Evolutionary conservation across 805 yeast genomes (phyloP).

Genomic region (Myxozyma nipponensis): DNA sequence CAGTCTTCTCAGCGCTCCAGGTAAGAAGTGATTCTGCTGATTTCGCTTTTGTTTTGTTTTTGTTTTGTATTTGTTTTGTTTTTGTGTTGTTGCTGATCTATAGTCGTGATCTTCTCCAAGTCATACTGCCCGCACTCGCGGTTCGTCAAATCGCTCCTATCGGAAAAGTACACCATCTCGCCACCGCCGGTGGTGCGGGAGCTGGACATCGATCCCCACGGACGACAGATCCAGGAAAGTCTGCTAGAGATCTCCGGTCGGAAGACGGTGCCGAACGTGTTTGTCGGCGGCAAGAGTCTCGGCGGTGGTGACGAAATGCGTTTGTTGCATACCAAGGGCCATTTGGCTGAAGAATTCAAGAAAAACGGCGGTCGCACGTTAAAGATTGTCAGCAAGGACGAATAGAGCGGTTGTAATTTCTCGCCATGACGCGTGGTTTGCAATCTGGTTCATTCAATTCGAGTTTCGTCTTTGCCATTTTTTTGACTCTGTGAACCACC

Average conservation of each 20-base stretch:
- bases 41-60: not conserved
- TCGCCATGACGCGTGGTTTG: not conserved
- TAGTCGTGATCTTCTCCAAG: constrained; percentile 48
- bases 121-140: constrained; percentile 65
- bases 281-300: constrained; percentile 66
- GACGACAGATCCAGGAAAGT: constrained; percentile 68
- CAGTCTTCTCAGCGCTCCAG: constrained; percentile 15
- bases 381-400: not conserved
- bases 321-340: constrained; percentile 54
- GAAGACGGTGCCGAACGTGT: constrained; percentile 83
- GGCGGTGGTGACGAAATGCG: constrained; percentile 89
- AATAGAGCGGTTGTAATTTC: not conserved
- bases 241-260: constrained; percentile 69
- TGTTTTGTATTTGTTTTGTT: not conserved
- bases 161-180: constrained; percentile 58
- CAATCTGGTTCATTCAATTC: not conserved
- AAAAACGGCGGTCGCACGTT: constrained; percentile 10
- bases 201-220: constrained; percentile 74
- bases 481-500: constrained; percentile 27
- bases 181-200: constrained; percentile 78
- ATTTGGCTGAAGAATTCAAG: constrained; percentile 37
- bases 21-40: constrained; percentile 9
- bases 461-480: not conserved
- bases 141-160: constrained; percentile 62
- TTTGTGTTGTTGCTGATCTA: not conserved